Base-by-base conservation (phyloP, 1,284 basidiomycete species). In the Omphalotus olearius region DNA sequence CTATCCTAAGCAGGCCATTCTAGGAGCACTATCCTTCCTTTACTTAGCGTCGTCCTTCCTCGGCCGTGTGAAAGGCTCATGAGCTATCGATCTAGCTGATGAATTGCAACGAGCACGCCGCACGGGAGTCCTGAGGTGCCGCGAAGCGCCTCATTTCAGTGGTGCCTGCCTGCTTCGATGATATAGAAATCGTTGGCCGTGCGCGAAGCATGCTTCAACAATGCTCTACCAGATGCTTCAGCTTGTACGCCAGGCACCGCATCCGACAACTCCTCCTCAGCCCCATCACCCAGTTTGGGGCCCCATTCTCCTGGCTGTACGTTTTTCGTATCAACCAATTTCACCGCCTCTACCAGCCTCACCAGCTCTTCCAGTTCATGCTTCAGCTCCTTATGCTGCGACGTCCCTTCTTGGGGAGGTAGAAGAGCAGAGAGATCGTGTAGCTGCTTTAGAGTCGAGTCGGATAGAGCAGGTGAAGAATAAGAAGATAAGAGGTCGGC, bases 331-430 rank as follows among this genome's bases (percentile, higher is more conserved):
- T 85, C 66, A 36, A 83, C 80, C 25, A 86, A 64, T 62, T 79
- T 85, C 48, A 90, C 88, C 4, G 88, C 88, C 62, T 91, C 88
- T 9, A 91, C 87, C 6, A 91, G 71, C 56, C 75, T 79, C 53
- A 90, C 71, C 40, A 91, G 74, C 49, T 83, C 82, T 59, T 85
- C 83, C 57, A 91, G 67, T 55, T 87, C 82, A 26, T 57, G 55
- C 51, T 79, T 80, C 37, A 85, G 65, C 17, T 66, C 62, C 4
- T 62, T 60, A 56, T 82, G 75, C 54, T 80, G 76, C 4, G 62
- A 58, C 0, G 84, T 79, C 38, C 74, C 78, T 54, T 80, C 71
- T 35, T 68, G 62, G 0, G 87, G 88, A 4, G 85, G 79, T 20
- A 76, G 63, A 30, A 91, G 73, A 17, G 88, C 88, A 45, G 88